Evolutionary conservation across 345 rosid species (phyloP), one percentile per base, ranked within the genome.

Genomic region (Camelina hispida): DNA sequence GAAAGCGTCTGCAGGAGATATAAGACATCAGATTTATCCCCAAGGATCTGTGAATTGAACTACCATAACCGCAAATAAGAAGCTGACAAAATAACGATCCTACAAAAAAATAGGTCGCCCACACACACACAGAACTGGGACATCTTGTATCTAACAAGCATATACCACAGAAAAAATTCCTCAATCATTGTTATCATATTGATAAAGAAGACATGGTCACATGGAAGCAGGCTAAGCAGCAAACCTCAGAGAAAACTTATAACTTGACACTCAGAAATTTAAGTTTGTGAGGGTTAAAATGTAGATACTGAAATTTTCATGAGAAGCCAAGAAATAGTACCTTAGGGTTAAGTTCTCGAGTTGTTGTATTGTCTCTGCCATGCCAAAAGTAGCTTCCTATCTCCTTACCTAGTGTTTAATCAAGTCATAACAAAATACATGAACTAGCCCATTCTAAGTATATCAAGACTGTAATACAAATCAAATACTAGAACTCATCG

Each of bases 281-380:
- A 28, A n/a, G 40, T 40, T 16, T 22, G 42, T 54, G 28, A 16
- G 38, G 17, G 73, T 9, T 43, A 28, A 25, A 23, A 20, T 20
- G 22, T 20, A 20, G 22, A 20, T 20, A 20, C 22, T 20, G 22
- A 20, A 20, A 20, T 30, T 70, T 68, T 67, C 42, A 66, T 9
- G 28, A 71, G 44, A 72, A 62, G 65, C 78, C 44, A 58, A 28
- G 52, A 62, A 55, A 42, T 17, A 67, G 34, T 73, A 95, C 98
- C 97, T 95, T 90, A n/a, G 99, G 93, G 80, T 95, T 95, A 67
- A 95, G 86, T 75, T 95, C 98, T 62, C 84, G 89, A 57, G 62
- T 80, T 74, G 93, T 82, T 40, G 74, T 73, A 67, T 70, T 82
- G 76, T 95, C 96, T 81, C 99, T 88, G 73, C 98, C 99, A 81